Percentiles rank a stretch among this genome's conserved stretches.
phyloP scores from a whole-genome alignment of 345 rosid species.

The Eutrema japonicum region DNA sequence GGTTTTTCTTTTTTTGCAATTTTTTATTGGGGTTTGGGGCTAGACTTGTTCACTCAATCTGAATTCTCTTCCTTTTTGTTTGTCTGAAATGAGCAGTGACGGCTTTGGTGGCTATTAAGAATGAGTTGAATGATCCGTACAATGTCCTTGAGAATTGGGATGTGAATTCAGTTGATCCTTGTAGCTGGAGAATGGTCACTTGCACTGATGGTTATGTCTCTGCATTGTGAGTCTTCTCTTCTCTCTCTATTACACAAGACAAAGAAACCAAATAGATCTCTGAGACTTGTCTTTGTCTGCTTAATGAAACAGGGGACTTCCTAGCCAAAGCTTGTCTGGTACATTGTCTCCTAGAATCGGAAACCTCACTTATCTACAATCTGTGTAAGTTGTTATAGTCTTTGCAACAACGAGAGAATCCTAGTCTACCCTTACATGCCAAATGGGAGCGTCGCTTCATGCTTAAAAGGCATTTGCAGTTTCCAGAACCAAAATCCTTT shows the following conservation, averaged over 20 bases:
- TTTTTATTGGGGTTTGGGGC: neutral
- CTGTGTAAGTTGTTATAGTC: conserved; percentile 66
- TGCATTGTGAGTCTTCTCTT: conserved; percentile 67
- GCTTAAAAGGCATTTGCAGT: conserved; percentile 71
- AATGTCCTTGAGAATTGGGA: conserved; percentile 97
- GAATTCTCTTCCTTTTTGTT: conserved; percentile 9
- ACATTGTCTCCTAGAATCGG: conserved; percentile 84
- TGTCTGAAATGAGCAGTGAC: conserved; percentile 70
- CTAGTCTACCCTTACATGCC: conserved; percentile 97
- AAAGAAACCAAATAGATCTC: neutral
- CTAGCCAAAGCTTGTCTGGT: conserved; percentile 95
- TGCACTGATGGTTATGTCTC: conserved; percentile 94
- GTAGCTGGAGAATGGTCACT: conserved; percentile 99
- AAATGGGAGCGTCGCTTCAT: conserved; percentile 94
- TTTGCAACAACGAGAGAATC: conserved; percentile 74
- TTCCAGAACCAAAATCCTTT: neutral
- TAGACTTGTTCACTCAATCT: conserved; percentile 26
- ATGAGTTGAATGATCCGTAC: conserved; percentile 79
- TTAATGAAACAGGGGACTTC: conserved; percentile 73
- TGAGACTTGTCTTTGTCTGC: conserved; percentile 26
- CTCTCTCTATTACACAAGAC: conserved; percentile 6
- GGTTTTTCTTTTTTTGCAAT: conserved; percentile 1
- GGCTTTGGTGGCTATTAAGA: conserved; percentile 85
- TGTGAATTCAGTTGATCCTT: conserved; percentile 95
- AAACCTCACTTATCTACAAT: conserved; percentile 78